A percentile compares a stretch with the other conserved stretches of the same genome.
phyloP scores from a whole-genome alignment of 345 rosid species.

The Salix arbutifolia region DNA sequence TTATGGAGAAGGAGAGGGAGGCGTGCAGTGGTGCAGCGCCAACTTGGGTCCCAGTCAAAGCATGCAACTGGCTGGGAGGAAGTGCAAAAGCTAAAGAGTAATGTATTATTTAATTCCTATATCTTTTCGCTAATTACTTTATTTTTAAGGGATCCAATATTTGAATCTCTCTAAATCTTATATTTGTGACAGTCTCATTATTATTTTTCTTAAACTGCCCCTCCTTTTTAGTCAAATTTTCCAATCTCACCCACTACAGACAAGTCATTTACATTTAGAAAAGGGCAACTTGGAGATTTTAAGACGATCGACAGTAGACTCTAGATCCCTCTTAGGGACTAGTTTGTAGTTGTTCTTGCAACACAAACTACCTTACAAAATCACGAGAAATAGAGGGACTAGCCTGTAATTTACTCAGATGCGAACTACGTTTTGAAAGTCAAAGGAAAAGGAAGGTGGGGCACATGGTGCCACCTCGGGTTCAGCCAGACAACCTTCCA shows the following conservation, averaged over 20 bases:
- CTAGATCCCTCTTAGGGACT: not conserved
- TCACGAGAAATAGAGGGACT: not conserved
- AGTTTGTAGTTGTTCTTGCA: not conserved
- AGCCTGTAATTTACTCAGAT: not conserved
- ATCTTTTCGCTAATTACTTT: not conserved
- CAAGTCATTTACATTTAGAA: not conserved
- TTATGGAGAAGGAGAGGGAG: constrained; percentile 1
- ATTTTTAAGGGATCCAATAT: not conserved
- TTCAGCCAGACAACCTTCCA: not conserved
- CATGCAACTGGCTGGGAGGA: constrained; percentile 4
- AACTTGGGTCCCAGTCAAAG: constrained; percentile 16
- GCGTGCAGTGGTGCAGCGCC: constrained; percentile 26
- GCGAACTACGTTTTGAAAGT: not conserved
- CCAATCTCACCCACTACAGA: not conserved
- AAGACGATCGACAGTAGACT: not conserved
- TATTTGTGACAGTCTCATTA: not conserved
- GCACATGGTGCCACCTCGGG: constrained; percentile 5
- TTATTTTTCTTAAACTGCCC: not conserved
- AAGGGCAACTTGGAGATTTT: not conserved
- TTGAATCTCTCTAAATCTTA: not conserved
- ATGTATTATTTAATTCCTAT: not conserved
- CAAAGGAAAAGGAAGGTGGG: not conserved
- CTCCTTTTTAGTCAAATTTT: not conserved
- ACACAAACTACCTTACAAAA: not conserved
- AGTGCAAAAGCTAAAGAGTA: not conserved